These are phyloP conservation scores for Thielaviopsis populi DNA, from an alignment of 2,329 filamentous ascomycete genomes.

Conservation along the genomic window DNA sequence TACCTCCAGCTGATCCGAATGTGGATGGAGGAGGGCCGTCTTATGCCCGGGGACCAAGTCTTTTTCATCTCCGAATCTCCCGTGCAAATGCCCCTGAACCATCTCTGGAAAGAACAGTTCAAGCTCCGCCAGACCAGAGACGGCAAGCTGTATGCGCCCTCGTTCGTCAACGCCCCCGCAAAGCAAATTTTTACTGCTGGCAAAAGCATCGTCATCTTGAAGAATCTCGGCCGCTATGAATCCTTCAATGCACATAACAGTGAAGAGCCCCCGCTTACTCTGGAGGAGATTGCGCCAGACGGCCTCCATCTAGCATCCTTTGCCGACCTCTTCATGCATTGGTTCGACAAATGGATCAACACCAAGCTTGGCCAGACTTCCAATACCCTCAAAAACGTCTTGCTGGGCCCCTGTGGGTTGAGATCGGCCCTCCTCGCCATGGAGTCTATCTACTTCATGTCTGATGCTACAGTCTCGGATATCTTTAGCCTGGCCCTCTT, in stretches of 20 bases:
- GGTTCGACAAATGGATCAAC: conserved; percentile 63
- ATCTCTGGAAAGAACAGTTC: conserved; percentile 65
- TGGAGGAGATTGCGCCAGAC: conserved; percentile 38
- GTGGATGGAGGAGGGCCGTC: conserved; percentile 72
- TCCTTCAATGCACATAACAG: conserved; percentile 22
- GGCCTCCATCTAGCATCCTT: conserved; percentile 47
- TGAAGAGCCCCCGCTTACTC: conserved; percentile 37
- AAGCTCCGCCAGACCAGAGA: conserved; percentile 45
- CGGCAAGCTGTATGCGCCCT: conserved; percentile 51
- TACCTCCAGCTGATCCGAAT: conserved; percentile 65
- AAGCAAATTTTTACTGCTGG: conserved; percentile 70
- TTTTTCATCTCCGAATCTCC: conserved; percentile 59
- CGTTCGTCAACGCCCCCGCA: conserved; percentile 55
- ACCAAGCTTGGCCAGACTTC: conserved; percentile 59
- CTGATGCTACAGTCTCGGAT: conserved; percentile 53
- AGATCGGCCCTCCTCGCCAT: conserved; percentile 50
- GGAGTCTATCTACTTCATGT: conserved; percentile 59
- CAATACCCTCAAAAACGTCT: conserved; percentile 44
- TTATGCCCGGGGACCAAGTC: conserved; percentile 48
- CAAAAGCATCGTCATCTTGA: conserved; percentile 77
- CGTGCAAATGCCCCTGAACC: conserved; percentile 41
- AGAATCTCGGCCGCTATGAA: conserved; percentile 46
- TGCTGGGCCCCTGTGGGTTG: conserved; percentile 57
- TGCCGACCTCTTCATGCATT: conserved; percentile 54
- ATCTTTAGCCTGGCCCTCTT: conserved; percentile 57